Conservation (phyloP, 179 eudicot species). For the Carnegiea gigantea region DNA sequence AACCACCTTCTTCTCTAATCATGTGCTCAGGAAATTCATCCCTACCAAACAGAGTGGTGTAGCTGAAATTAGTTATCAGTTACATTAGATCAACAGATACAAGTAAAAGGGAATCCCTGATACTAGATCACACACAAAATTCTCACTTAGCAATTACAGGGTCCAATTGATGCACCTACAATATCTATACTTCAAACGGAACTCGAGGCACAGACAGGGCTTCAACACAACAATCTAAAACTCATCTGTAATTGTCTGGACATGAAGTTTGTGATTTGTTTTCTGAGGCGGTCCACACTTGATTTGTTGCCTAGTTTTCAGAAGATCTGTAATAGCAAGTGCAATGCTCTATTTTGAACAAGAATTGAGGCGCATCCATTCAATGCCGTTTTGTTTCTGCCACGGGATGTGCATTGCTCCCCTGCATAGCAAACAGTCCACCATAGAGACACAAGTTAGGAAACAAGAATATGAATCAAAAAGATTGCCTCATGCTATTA, state of each 20-base stretch:
- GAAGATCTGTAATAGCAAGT: slow-evolving; percentile 91
- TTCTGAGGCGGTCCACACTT: slow-evolving; percentile 94
- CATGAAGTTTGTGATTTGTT: slow-evolving; percentile 96
- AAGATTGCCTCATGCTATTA: not conserved
- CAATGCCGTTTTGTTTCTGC: slow-evolving; percentile 93
- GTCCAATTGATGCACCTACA: slow-evolving; percentile 51
- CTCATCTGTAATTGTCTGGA: slow-evolving; percentile 97
- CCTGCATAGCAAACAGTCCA: slow-evolving; percentile 44
- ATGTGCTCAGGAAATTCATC: slow-evolving; percentile 98
- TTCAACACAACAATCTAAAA: slow-evolving; percentile 97
- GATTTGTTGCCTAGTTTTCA: slow-evolving; percentile 97
- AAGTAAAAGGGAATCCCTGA: not conserved
- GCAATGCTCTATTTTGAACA: slow-evolving; percentile 98
- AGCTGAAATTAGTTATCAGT: slow-evolving; percentile 7
- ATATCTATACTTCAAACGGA: slow-evolving; percentile 87
- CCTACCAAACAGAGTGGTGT: slow-evolving; percentile 36
- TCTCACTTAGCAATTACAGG: too few relatives aligned
- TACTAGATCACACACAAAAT: not conserved
- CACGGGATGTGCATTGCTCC: slow-evolving; percentile 97
- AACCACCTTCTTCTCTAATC: slow-evolving; percentile 97
- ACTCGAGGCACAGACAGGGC: slow-evolving; percentile 93
- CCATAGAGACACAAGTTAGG: not conserved
- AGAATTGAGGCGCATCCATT: slow-evolving; percentile 98
- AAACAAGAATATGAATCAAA: not conserved
- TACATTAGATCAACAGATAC: not conserved